Evolutionary conservation across 257 asterid genomes (phyloP), one percentile per base, ranked within the genome.

Genomic region (Lycium barbarum): DNA sequence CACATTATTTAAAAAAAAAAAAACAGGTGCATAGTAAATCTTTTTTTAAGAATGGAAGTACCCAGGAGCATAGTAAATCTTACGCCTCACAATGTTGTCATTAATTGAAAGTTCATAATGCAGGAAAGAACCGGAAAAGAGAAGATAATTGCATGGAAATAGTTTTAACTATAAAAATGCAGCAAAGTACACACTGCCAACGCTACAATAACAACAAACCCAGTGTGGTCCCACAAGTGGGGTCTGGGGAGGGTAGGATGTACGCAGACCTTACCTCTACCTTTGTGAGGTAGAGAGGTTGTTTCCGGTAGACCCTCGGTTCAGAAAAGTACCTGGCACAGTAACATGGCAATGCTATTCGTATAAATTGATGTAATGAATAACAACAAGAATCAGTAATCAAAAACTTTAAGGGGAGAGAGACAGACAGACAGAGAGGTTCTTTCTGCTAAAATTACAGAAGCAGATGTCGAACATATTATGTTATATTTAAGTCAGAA

Each of bases 151-250:
- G 61, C 22, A 49, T 47, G 20, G 22, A 22, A 76, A 51, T 20
- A 74, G 63, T 58, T 76, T 11, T 11, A 74, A 74, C 11, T 10
- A 20, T 12, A 74, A 36, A 2, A 20, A 74, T 38, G 54, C 15
- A 45, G 80, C n/a, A n/a, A 71, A 72, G 80, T 72, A 33, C 36
- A 33, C 63, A 53, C 17, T 26, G 82, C 26, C 45, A 78, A 51
- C 3, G 65, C 65, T 22, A 14, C 33, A 26, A 26, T 1, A 26
- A 26, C 33, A 26, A 26, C 33, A 26, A 26, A 26, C 33, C 33
- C 33, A 26, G 33, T 26, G 33, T 26, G 33, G 33, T 26, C 33
- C 33, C 33, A 26, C 33, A 26, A 26, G 33, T 26, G 33, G 33
- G 1, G 33, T 26, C 33, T 26, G 33, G 33, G 33, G 33, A 26